Conservation (phyloP, 306 rosid species). For the Glycyrrhiza uralensis region DNA sequence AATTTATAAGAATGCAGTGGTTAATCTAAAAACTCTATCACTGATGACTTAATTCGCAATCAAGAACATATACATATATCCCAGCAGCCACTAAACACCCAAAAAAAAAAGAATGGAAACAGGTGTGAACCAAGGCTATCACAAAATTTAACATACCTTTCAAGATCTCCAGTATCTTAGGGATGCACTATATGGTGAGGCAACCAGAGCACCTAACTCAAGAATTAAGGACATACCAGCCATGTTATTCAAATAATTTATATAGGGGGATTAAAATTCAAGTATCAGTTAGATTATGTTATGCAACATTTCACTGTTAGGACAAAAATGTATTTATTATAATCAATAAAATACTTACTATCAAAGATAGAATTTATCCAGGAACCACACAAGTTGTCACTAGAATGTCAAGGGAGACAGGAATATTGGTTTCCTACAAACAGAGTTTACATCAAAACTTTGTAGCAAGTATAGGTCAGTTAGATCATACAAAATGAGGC, state of each 20-base stretch:
- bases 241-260: conserved; percentile 34
- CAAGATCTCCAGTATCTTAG: conserved; percentile 44
- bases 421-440: conserved; percentile 38
- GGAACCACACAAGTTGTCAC: conserved; percentile 40
- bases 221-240: conserved; percentile 25
- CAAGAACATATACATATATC: not conserved
- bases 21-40: too few species aligned
- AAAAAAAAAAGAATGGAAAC: not conserved
- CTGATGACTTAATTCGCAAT: conserved; percentile 3
- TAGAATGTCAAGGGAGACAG: conserved; percentile 36
- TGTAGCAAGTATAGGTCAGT: not conserved
- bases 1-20: too few species aligned
- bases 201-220: conserved; percentile 48
- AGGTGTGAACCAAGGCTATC: not conserved
- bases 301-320: not conserved
- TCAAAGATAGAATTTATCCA: conserved; percentile 30
- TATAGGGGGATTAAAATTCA: conserved; percentile 13
- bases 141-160: conserved; percentile 41
- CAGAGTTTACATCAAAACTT: conserved; percentile 21
- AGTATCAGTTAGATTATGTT: not conserved
- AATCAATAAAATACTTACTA: conserved; percentile 37
- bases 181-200: conserved; percentile 26
- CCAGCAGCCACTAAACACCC: not conserved
- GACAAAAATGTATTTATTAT: not conserved
- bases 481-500: not conserved